A percentile compares a stretch with the other conserved stretches of the same genome.
Evolutionary conservation across 2,329 filamentous ascomycete genomes (phyloP).

Genomic region (Calonectria montana): DNA sequence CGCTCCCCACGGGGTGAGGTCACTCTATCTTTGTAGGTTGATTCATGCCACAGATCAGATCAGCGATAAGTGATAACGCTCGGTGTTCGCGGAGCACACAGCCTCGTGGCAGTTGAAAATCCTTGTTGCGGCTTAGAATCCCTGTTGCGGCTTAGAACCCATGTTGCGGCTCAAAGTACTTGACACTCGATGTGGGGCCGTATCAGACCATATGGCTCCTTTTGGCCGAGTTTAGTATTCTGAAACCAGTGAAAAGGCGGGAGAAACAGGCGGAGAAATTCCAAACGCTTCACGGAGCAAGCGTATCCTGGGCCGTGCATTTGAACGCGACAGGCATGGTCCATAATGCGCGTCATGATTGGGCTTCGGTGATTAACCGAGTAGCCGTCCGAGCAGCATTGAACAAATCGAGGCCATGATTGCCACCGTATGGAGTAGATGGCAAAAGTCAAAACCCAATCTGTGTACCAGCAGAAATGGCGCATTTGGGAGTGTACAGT

Average conservation of each 20-base stretch:
- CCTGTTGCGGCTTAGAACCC: slow-evolving; percentile 9
- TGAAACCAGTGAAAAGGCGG: not conserved
- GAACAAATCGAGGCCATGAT: not conserved
- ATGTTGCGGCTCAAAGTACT: slow-evolving; percentile 12
- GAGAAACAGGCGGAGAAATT: slow-evolving; percentile 3
- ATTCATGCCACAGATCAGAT: not conserved
- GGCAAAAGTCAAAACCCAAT: not conserved
- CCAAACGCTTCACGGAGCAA: not conserved
- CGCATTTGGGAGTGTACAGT: not conserved
- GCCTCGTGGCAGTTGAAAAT: not conserved
- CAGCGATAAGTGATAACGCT: slow-evolving; percentile 1
- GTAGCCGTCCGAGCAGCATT: not conserved
- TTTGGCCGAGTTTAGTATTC: not conserved
- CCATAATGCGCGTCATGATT: not conserved
- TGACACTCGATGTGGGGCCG: not conserved
- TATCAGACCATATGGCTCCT: not conserved
- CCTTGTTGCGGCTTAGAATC: slow-evolving; percentile 3
- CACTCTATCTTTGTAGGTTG: not conserved
- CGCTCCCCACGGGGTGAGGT: not conserved
- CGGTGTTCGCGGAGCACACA: not conserved
- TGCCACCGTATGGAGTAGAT: slow-evolving; percentile 1
- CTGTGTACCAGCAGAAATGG: not conserved
- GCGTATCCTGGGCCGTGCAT: not conserved
- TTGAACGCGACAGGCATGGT: not conserved
- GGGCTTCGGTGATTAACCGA: slow-evolving; percentile 2